phyloP scores from a whole-genome alignment of 1,284 basidiomycete genomes.

The Cutaneotrichosporon sp. region DNA sequence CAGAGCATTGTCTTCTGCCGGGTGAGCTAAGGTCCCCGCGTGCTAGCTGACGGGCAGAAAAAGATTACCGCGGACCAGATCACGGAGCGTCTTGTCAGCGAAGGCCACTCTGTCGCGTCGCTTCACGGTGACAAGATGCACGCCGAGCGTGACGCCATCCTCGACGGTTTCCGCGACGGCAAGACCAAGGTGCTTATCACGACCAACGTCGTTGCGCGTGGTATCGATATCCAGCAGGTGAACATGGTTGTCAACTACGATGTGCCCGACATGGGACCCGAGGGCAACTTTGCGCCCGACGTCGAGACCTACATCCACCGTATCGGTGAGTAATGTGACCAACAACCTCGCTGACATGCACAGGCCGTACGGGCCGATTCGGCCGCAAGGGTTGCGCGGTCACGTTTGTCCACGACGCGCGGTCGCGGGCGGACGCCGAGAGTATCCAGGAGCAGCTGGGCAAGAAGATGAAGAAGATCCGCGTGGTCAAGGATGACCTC shows the following conservation, averaged over 20 bases:
- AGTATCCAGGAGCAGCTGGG: conserved; percentile 71
- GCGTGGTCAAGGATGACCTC: conserved; percentile 36
- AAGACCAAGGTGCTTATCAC: conserved; percentile 97
- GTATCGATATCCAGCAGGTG: conserved; percentile 98
- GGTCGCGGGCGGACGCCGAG: conserved; percentile 78
- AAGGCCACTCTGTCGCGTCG: conserved; percentile 95
- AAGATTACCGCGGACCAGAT: conserved; percentile 91
- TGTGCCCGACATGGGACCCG: conserved; percentile 67
- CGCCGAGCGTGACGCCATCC: conserved; percentile 79
- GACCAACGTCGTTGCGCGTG: conserved; percentile 96
- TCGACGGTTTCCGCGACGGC: conserved; percentile 93
- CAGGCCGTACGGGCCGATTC: conserved; percentile 86
- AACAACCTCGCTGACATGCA: neutral
- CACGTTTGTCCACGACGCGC: conserved; percentile 86
- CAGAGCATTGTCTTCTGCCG: conserved; percentile 97
- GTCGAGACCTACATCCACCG: conserved; percentile 97
- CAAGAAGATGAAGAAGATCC: conserved; percentile 48
- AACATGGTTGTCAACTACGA: conserved; percentile 99
- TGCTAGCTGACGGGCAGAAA: conserved; percentile 52
- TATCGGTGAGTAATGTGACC: conserved; percentile 64
- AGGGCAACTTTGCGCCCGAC: conserved; percentile 58
- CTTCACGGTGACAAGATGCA: conserved; percentile 92
- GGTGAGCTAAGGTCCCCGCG: conserved; percentile 48
- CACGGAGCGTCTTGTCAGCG: conserved; percentile 78
- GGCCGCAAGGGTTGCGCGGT: conserved; percentile 93